Evolutionary conservation across 352 stramenopile species (phyloP).

Genomic region (Globisporangium mamillatum): DNA sequence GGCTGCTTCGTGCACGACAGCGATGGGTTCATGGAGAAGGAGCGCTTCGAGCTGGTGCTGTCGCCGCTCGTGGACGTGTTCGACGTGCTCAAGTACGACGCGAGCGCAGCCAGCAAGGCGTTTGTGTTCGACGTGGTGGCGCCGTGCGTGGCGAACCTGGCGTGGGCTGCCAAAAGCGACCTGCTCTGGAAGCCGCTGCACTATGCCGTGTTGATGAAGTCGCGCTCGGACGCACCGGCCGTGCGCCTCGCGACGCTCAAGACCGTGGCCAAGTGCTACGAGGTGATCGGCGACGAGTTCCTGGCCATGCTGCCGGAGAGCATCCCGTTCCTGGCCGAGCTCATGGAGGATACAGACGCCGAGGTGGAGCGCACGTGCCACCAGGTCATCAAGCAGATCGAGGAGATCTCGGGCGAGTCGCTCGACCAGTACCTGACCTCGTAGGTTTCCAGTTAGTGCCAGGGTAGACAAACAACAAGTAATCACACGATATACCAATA

Average conservation of each 20-base stretch:
- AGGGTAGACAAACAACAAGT: constrained; percentile 2
- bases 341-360: constrained; percentile 85
- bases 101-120: constrained; percentile 25
- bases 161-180: constrained; percentile 85
- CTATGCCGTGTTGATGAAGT: constrained; percentile 88
- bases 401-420: constrained; percentile 87
- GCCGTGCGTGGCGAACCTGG: constrained; percentile 72
- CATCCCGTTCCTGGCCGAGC: constrained; percentile 86
- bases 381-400: constrained; percentile 88
- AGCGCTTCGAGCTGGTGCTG: constrained; percentile 78
- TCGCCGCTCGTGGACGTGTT: constrained; percentile 70
- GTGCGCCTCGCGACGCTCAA: constrained; percentile 78
- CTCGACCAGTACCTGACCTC: constrained; percentile 86
- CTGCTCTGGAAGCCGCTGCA: constrained; percentile 88
- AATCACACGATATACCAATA: constrained; percentile 1
- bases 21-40: constrained; percentile 87
- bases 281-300: constrained; percentile 87
- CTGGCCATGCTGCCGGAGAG: constrained; percentile 87
- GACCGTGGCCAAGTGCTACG: constrained; percentile 84
- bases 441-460: constrained; percentile 14
- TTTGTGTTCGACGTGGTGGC: constrained; percentile 74
- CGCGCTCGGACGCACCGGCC: constrained; percentile 50
- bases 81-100: constrained; percentile 58
- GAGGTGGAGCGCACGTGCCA: constrained; percentile 85
- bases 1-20: constrained; percentile 85